Evolutionary conservation across 768 basidiomycete genomes (phyloP).

Genomic region (Suillus alpinus): DNA sequence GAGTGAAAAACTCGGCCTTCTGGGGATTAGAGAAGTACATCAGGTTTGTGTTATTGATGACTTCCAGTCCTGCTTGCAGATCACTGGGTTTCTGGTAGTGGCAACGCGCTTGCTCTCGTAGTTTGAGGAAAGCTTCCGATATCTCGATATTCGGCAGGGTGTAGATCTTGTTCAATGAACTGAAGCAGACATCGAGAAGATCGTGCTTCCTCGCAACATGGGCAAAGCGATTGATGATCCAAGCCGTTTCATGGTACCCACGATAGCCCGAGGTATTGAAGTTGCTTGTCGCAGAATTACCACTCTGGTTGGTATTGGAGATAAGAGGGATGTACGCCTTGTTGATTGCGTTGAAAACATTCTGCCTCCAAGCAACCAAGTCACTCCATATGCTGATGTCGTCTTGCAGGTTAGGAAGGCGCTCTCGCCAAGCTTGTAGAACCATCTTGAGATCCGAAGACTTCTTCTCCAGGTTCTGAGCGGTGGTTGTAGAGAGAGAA

Average conservation of each 20-base stretch:
- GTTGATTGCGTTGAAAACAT: slow-evolving; percentile 97
- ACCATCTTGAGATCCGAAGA: slow-evolving; percentile 95
- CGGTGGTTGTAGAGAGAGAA: slow-evolving; percentile 81
- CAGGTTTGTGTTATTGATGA: slow-evolving; percentile 99
- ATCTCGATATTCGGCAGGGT: slow-evolving; percentile 99
- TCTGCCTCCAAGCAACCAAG: slow-evolving; percentile 98
- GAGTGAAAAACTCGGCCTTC: slow-evolving; percentile 97
- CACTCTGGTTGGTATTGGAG: slow-evolving; percentile 48
- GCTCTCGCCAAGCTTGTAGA: slow-evolving; percentile 94
- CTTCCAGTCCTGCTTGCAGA: slow-evolving; percentile 90
- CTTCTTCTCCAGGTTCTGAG: slow-evolving; percentile 89
- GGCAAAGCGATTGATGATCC: slow-evolving; percentile 99
- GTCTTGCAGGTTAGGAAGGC: slow-evolving; percentile 92
- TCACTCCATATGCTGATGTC: slow-evolving; percentile 99
- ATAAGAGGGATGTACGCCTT: slow-evolving; percentile 94
- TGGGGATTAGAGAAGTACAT: slow-evolving; percentile 94
- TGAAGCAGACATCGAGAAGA: slow-evolving; percentile 93
- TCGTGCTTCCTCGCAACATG: slow-evolving; percentile 98
- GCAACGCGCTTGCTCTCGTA: slow-evolving; percentile 96
- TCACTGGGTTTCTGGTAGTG: slow-evolving; percentile 96
- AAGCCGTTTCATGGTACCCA: slow-evolving; percentile 98
- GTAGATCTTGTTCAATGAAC: slow-evolving; percentile 94
- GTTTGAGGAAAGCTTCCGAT: slow-evolving; percentile 97
- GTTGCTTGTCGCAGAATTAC: slow-evolving; percentile 50
- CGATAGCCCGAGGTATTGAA: slow-evolving; percentile 88